Percentiles rank a stretch among this genome's conserved stretches.
Conservation (phyloP, 441 rosid species). For the Pelargonium citronellum region DNA sequence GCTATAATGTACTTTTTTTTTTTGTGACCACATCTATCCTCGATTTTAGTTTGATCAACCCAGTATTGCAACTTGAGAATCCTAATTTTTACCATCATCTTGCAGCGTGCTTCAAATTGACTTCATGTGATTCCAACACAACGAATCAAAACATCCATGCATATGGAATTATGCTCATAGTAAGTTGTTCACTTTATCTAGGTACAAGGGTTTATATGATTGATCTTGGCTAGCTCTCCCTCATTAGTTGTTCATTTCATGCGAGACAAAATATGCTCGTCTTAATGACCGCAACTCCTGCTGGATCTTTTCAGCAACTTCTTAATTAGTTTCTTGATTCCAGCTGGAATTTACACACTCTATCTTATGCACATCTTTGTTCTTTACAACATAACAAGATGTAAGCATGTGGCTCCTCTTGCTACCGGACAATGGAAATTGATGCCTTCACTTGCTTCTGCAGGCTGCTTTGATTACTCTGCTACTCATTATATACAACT, state of each 20-base stretch:
- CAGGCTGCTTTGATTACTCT: slow-evolving; percentile 70
- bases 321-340: not conserved
- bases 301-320: not conserved
- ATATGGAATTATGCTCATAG: slow-evolving; percentile 80
- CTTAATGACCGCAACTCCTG: not conserved
- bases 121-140: slow-evolving; percentile 65
- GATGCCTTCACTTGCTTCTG: slow-evolving; percentile 28
- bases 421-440: slow-evolving; percentile 9
- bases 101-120: slow-evolving; percentile 81
- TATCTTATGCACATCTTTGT: not conserved
- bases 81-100: not conserved
- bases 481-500: slow-evolving; percentile 76
- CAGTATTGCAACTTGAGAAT: slow-evolving; percentile 12
- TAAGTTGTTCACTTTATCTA: slow-evolving; percentile 44
- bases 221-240: not conserved
- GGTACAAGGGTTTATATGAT: not conserved
- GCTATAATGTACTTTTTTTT: not conserved
- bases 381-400: slow-evolving; percentile 3
- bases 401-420: slow-evolving; percentile 4
- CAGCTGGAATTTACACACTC: slow-evolving; percentile 3
- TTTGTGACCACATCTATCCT: not conserved
- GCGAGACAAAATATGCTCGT: not conserved
- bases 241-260: not conserved
- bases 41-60: slow-evolving; percentile 1
- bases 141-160: slow-evolving; percentile 76